Percentiles rank a stretch among this genome's conserved stretches.
These are phyloP conservation scores for Lanmaoa pseudosensibilis DNA, from an alignment of 768 basidiomycete species.

Conservation along the genomic window DNA sequence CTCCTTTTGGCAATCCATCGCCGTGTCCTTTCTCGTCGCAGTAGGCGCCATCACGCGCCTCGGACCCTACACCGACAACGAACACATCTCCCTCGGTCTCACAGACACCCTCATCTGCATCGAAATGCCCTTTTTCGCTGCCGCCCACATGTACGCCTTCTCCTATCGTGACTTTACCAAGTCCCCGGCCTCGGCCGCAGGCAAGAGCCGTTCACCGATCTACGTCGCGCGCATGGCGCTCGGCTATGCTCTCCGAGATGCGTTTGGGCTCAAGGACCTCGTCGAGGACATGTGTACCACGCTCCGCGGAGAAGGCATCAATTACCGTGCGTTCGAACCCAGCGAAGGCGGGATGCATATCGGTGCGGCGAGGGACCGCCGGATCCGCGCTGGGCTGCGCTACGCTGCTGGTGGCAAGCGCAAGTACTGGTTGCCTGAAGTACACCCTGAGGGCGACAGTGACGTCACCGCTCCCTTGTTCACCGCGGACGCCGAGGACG, in stretches of 20 bases:
- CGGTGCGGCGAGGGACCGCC: slow-evolving; percentile 78
- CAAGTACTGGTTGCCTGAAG: slow-evolving; percentile 95
- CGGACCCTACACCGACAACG: slow-evolving; percentile 84
- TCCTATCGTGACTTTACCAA: slow-evolving; percentile 74
- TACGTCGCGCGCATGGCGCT: slow-evolving; percentile 91
- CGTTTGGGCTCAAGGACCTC: slow-evolving; percentile 85
- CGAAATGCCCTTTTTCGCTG: slow-evolving; percentile 97
- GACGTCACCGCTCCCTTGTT: slow-evolving; percentile 79
- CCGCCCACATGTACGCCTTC: slow-evolving; percentile 95
- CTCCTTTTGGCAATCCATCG: slow-evolving; percentile 96
- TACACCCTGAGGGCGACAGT: slow-evolving; percentile 36
- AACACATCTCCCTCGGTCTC: slow-evolving; percentile 87
- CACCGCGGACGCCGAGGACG: slow-evolving; percentile 55
- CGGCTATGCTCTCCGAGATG: slow-evolving; percentile 83
- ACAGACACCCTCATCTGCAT: slow-evolving; percentile 91
- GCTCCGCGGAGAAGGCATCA: slow-evolving; percentile 84
- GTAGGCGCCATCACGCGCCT: slow-evolving; percentile 71
- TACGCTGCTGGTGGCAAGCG: slow-evolving; percentile 87
- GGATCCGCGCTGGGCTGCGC: slow-evolving; percentile 89
- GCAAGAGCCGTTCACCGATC: slow-evolving; percentile 30
- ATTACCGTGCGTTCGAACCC: slow-evolving; percentile 95
- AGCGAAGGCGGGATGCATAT: slow-evolving; percentile 92
- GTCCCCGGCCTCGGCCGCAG: slow-evolving; percentile 46
- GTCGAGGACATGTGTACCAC: slow-evolving; percentile 82
- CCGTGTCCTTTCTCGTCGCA: slow-evolving; percentile 85